A percentile compares a stretch with the other conserved stretches of the same genome.
phyloP scores from a whole-genome alignment of 768 basidiomycete genomes.

The Russula compacta region DNA sequence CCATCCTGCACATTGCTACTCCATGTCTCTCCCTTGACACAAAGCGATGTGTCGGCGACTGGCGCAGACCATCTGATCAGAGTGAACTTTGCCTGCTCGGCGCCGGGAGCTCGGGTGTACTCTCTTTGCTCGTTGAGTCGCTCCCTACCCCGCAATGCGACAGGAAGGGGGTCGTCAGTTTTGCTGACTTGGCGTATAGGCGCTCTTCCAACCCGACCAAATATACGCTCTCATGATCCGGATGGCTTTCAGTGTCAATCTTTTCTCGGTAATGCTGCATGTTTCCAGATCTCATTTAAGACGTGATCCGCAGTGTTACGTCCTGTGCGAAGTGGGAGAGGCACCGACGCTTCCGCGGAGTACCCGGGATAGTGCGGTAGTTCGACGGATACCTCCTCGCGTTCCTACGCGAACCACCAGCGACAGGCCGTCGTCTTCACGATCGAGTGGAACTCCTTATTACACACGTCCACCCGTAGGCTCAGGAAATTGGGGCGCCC shows the following conservation, averaged over 20 bases:
- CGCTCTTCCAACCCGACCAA: constrained; percentile 1
- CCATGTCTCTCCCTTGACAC: constrained; percentile 2
- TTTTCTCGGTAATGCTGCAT: constrained; percentile 8
- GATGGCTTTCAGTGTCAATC: constrained; percentile 3
- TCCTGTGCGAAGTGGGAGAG: neutral
- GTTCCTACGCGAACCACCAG: constrained; percentile 6
- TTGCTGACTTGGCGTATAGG: constrained; percentile 17
- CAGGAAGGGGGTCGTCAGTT: neutral
- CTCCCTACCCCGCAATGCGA: neutral
- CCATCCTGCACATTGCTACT: neutral
- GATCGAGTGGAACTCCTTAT: constrained; percentile 15
- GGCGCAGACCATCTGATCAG: neutral
- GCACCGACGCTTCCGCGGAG: constrained; percentile 4
- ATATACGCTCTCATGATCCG: constrained; percentile 9
- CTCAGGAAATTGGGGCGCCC: constrained; percentile 12
- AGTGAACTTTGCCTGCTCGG: neutral
- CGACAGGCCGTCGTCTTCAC: constrained; percentile 19
- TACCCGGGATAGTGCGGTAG: neutral
- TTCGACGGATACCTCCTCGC: neutral
- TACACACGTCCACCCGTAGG: constrained; percentile 12
- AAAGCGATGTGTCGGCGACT: constrained; percentile 1
- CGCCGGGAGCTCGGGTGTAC: neutral
- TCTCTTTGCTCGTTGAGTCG: constrained; percentile 17
- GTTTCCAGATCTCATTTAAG: constrained; percentile 10
- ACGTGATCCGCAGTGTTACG: constrained; percentile 5